phyloP scores from a whole-genome alignment of 116 monocot genomes.

The Trichopus zeylanicus region DNA sequence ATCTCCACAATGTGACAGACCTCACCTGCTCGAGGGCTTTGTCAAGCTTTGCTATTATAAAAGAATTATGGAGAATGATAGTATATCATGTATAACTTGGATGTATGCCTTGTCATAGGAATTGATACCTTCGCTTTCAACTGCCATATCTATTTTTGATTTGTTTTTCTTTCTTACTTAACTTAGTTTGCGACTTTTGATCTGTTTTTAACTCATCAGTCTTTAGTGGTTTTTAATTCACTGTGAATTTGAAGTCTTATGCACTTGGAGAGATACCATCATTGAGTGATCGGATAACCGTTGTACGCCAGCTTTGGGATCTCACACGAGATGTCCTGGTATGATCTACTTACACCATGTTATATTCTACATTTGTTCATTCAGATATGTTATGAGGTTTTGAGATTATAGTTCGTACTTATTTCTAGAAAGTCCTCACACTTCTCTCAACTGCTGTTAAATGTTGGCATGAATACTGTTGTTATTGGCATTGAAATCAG shows the following conservation, averaged over 20 bases:
- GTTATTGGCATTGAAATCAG: no score
- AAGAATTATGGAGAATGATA: no score
- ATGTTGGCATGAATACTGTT: no score
- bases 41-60: no score
- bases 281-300: constrained; percentile 72
- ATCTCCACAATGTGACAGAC: no score
- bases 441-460: no score
- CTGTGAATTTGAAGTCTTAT: constrained; percentile 60
- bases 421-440: no score
- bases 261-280: constrained; percentile 98
- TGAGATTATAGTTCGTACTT: neutral
- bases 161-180: neutral
- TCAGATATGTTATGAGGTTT: neutral
- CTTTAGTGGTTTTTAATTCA: neutral
- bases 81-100: no score
- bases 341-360: constrained; percentile 9
- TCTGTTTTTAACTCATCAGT: no score
- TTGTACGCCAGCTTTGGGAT: constrained; percentile 96
- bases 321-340: constrained; percentile 96
- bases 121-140: neutral
- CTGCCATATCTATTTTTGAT: neutral
- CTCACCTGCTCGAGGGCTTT: no score
- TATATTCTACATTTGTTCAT: neutral
- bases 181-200: no score
- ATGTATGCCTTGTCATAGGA: neutral